phyloP scores from a whole-genome alignment of 1,284 basidiomycete genomes.

The Malassezia caprae region DNA sequence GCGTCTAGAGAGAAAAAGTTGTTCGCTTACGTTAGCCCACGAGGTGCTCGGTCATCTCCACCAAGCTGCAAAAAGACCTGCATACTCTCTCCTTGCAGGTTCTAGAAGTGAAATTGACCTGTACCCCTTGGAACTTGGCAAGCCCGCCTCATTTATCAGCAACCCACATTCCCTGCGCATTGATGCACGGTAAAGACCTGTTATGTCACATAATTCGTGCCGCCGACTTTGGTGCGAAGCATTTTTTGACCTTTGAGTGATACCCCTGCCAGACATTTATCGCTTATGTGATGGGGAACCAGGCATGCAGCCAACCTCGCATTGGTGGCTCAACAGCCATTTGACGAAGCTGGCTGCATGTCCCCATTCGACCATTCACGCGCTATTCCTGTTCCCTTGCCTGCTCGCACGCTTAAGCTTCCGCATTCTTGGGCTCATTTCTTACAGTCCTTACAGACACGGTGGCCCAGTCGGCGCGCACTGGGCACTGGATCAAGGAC shows the following conservation, averaged over 20 bases:
- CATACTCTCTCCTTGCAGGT: neutral
- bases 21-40: neutral
- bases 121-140: neutral
- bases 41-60: neutral
- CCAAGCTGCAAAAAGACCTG: neutral
- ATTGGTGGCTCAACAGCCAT: neutral
- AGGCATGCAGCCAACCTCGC: neutral
- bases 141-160: neutral
- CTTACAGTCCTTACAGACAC: slow-evolving; percentile 2
- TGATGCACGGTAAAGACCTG: neutral
- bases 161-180: neutral
- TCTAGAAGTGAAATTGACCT: neutral
- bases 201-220: neutral
- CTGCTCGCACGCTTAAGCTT: slow-evolving; percentile 5
- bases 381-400: slow-evolving; percentile 5
- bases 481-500: neutral
- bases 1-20: neutral
- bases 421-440: slow-evolving; percentile 2
- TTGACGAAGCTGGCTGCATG: neutral
- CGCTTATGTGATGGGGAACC: neutral
- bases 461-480: neutral
- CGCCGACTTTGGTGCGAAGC: neutral
- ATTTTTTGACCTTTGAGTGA: neutral
- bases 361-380: neutral
- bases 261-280: neutral